phyloP scores from a whole-genome alignment of 78 protist genomes.

The Planoprotostelium fungivorum region DNA sequence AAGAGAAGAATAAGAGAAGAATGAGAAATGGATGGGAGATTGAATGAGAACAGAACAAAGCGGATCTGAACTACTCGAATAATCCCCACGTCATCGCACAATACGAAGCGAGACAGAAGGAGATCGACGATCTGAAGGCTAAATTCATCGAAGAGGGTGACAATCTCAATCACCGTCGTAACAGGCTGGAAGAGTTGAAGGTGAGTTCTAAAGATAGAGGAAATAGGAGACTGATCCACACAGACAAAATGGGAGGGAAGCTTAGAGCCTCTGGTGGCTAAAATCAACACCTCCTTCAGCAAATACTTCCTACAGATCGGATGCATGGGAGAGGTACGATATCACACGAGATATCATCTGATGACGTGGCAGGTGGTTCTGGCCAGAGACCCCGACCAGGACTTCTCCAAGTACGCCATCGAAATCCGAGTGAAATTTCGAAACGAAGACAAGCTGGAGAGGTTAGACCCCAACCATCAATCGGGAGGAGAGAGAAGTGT shows the following conservation, averaged over 20 bases:
- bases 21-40: slow-evolving; percentile 38
- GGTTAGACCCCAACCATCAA: slow-evolving; percentile 55
- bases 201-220: neutral
- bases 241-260: neutral
- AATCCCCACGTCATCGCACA: slow-evolving; percentile 50
- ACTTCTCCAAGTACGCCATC: slow-evolving; percentile 50
- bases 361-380: neutral
- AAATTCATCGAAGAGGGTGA: neutral
- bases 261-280: neutral
- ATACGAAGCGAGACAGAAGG: slow-evolving; percentile 50
- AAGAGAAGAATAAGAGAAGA: too few relatives aligned
- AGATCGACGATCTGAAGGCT: slow-evolving; percentile 15
- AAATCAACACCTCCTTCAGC: slow-evolving; percentile 33
- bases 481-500: slow-evolving; percentile 91
- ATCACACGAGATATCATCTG: neutral
- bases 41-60: neutral
- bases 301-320: slow-evolving; percentile 38
- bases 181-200: neutral
- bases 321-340: slow-evolving; percentile 62
- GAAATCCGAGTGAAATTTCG: slow-evolving; percentile 77
- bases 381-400: slow-evolving; percentile 28
- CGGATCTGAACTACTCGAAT: slow-evolving; percentile 12
- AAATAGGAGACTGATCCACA: neutral
- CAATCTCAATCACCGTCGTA: neutral
- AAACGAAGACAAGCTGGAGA: slow-evolving; percentile 25